These are phyloP conservation scores for Cystofilobasidium capitatum DNA, from an alignment of 768 basidiomycete species.

Conservation along the genomic window DNA sequence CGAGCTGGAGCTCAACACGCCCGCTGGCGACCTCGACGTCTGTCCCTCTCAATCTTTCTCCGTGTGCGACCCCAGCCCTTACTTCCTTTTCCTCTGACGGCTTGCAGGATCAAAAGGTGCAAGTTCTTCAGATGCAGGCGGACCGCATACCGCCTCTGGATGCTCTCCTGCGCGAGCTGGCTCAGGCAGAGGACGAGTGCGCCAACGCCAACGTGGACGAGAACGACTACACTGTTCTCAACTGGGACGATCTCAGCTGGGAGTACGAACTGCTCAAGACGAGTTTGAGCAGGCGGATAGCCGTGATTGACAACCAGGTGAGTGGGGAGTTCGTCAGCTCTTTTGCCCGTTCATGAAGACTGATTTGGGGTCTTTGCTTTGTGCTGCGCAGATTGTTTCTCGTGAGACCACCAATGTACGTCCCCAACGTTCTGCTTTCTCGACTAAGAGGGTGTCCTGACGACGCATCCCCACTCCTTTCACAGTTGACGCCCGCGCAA, in stretches of 20 bases:
- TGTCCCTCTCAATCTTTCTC: slow-evolving; percentile 14
- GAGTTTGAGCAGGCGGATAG: slow-evolving; percentile 77
- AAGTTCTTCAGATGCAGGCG: slow-evolving; percentile 51
- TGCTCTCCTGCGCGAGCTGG: slow-evolving; percentile 47
- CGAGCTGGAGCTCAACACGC: slow-evolving; percentile 53
- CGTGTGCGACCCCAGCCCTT: background rate
- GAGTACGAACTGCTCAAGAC: slow-evolving; percentile 74
- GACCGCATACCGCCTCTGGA: slow-evolving; percentile 54
- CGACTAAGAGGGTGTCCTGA: background rate
- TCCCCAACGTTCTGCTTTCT: background rate
- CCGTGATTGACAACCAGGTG: slow-evolving; percentile 93
- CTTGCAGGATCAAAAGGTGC: slow-evolving; percentile 60
- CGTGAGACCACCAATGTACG: slow-evolving; percentile 70
- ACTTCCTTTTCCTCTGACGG: background rate
- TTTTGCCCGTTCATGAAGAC: background rate
- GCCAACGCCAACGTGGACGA: slow-evolving; percentile 84
- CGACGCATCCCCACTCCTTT: background rate
- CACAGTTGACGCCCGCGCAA: slow-evolving; percentile 71
- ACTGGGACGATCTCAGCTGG: slow-evolving; percentile 76
- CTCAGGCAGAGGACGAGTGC: slow-evolving; percentile 63
- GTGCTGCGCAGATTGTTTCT: slow-evolving; percentile 66
- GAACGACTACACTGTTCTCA: slow-evolving; percentile 89
- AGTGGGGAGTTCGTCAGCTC: too few species aligned
- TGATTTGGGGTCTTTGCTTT: background rate
- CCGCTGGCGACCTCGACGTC: slow-evolving; percentile 70